Percentiles rank a stretch among this genome's conserved stretches.
Conservation (phyloP, 78 protist genomes). For the Chrysochromulina parva region DNA sequence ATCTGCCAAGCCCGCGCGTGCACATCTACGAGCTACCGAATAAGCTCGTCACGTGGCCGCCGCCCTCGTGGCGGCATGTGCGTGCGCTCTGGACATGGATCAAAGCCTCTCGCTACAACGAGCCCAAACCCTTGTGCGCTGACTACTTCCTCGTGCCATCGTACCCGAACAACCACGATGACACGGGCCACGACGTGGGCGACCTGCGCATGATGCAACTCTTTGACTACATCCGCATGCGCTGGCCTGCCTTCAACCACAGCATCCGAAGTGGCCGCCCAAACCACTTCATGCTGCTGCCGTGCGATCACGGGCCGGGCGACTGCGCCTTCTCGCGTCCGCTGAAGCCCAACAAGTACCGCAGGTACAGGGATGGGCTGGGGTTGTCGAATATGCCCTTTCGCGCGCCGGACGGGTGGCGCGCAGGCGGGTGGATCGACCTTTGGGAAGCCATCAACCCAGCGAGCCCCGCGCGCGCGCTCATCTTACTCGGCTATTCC, state of each 20-base stretch:
- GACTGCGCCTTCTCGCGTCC: background rate
- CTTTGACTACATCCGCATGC: background rate
- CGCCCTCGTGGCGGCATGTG: too few relatives aligned
- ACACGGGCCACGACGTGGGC: background rate
- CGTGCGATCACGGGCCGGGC: slow-evolving; percentile 18
- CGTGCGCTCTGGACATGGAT: background rate
- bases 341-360: background rate
- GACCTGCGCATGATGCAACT: background rate
- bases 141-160: background rate
- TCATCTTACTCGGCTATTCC: background rate
- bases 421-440: background rate
- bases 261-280: background rate
- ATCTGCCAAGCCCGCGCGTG: too few relatives aligned
- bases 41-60: too few relatives aligned
- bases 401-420: background rate
- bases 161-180: background rate
- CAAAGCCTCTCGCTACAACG: background rate
- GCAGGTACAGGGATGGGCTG: background rate
- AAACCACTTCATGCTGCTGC: background rate
- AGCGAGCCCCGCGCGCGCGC: background rate
- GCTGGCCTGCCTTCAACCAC: background rate
- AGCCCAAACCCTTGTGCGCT: background rate
- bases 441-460: background rate
- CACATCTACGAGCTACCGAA: too few relatives aligned
- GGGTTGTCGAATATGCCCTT: too few relatives aligned